Base-by-base conservation (phyloP, 2,329 filamentous ascomycete species). In the Aspergillus sclerotialis region DNA sequence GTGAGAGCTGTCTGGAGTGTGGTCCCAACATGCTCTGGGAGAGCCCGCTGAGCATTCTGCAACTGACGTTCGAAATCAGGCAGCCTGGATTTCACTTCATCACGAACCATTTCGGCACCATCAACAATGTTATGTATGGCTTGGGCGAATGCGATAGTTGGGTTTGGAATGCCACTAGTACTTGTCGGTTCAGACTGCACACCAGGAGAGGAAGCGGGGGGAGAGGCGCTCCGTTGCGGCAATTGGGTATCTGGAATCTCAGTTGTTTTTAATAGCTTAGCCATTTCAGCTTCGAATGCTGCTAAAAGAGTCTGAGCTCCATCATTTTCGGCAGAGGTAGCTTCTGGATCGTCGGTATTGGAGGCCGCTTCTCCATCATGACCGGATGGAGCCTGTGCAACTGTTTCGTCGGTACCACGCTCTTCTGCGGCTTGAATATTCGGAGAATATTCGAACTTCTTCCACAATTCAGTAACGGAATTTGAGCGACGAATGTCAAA, bases 401-500 rank as follows among this genome's bases (percentile, higher is more conserved):
- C n/a, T 16, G 35, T 11, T 13, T 38, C 10, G n/a, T 26, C 35
- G 9, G 18, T 8, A 9, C 14, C 17, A 19, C 42, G 30, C 7
- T 8, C 31, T 6, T 32, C 31, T 6, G 32, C 16, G 15, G 36
- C 28, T 24, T 33, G 21, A 5, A 25, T 23, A 25, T 32, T 31
- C 24, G 23, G 19, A 4, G 13, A 15, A 4, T 28, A 28, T 33
- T 58, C 54, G 36, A 53, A 60, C 19, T 43, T 44, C 36, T 53
- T 59, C 63, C 64, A 67, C 19, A 62, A 38, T 29, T 63, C 53
- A 5, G 55, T 53, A 9, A 63, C 52, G 7, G 61, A 61, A 27
- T 56, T 58, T 24, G 61, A 57, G 32, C 60, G 58, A 37, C 53
- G 54, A 36, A 69, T 66, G 42, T 69, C 65, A 45, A 70, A 70